Conservation (phyloP, 495 filamentous ascomycete species). For the Aspergillus campestris region DNA sequence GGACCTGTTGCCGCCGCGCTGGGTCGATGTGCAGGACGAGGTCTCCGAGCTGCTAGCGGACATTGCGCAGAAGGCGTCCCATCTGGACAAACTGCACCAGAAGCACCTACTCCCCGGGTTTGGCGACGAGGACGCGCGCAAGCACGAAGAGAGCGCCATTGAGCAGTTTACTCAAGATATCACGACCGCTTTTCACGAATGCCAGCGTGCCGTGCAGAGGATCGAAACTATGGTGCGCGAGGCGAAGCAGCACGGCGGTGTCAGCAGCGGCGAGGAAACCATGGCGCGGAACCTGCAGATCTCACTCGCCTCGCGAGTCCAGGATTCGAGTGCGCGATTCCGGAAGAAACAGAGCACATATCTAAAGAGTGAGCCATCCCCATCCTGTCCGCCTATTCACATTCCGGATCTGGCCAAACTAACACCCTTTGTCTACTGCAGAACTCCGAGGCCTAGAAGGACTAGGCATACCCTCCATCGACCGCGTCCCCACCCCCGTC, state of each 20-base stretch:
- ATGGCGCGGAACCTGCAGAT: constrained; percentile 97
- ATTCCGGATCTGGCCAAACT: not conserved
- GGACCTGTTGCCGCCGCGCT: constrained; percentile 90
- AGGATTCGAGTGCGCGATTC: constrained; percentile 88
- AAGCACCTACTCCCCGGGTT: constrained; percentile 96
- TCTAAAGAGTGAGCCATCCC: constrained; percentile 63
- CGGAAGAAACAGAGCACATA: constrained; percentile 96
- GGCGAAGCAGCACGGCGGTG: constrained; percentile 54
- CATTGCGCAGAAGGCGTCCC: constrained; percentile 72
- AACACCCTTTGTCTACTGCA: constrained; percentile 24
- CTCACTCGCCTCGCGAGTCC: constrained; percentile 74
- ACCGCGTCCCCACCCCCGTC: constrained; percentile 55
- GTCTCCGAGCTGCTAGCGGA: constrained; percentile 74
- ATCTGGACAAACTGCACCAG: constrained; percentile 86
- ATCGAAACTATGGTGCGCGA: constrained; percentile 81
- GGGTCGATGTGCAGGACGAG: constrained; percentile 92
- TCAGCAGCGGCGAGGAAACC: constrained; percentile 74
- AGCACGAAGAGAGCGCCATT: constrained; percentile 76
- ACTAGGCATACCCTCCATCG: constrained; percentile 47
- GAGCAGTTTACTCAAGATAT: constrained; percentile 86
- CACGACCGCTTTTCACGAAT: constrained; percentile 79
- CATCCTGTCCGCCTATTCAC: not conserved
- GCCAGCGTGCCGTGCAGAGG: constrained; percentile 76
- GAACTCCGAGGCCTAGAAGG: constrained; percentile 77
- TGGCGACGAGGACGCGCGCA: constrained; percentile 84